Conservation (phyloP, 148 eudicot genomes). For the Oxyria digyna region DNA sequence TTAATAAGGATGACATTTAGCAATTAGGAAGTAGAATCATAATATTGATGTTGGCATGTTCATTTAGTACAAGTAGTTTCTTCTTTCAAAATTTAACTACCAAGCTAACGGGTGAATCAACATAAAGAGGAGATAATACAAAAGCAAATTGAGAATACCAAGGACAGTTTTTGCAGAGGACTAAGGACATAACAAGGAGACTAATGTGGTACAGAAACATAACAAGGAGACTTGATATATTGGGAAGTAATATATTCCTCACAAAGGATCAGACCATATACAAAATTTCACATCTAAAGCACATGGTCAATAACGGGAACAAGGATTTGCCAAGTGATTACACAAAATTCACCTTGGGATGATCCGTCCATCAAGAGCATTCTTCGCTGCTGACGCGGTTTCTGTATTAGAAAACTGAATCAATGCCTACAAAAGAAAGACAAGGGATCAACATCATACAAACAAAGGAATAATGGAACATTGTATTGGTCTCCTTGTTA, state of each 20-base stretch:
- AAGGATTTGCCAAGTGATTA: slow-evolving; percentile 26
- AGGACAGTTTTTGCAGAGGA: too few species aligned
- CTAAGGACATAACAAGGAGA: too few species aligned
- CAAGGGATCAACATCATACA: neutral
- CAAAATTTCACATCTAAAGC: slow-evolving; percentile 30
- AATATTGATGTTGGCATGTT: too few species aligned
- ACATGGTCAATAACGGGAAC: slow-evolving; percentile 23
- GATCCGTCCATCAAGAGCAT: slow-evolving; percentile 94
- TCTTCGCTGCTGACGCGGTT: slow-evolving; percentile 85
- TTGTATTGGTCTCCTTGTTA: too few species aligned
- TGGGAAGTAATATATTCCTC: neutral
- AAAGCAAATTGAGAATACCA: too few species aligned
- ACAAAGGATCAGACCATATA: slow-evolving; percentile 21
- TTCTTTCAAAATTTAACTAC: too few species aligned
- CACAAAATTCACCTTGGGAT: slow-evolving; percentile 79
- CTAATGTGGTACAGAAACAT: neutral
- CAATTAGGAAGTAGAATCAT: too few species aligned
- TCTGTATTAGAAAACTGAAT: slow-evolving; percentile 89
- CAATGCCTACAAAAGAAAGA: slow-evolving; percentile 48
- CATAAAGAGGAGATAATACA: too few species aligned
- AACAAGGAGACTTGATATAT: neutral
- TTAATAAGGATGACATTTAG: too few species aligned
- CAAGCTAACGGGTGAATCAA: too few species aligned
- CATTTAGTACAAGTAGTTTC: too few species aligned
- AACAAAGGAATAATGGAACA: neutral